These are phyloP conservation scores for Aspergillus sclerotialis DNA, from an alignment of 2,329 filamentous ascomycete genomes.

Conservation along the genomic window DNA sequence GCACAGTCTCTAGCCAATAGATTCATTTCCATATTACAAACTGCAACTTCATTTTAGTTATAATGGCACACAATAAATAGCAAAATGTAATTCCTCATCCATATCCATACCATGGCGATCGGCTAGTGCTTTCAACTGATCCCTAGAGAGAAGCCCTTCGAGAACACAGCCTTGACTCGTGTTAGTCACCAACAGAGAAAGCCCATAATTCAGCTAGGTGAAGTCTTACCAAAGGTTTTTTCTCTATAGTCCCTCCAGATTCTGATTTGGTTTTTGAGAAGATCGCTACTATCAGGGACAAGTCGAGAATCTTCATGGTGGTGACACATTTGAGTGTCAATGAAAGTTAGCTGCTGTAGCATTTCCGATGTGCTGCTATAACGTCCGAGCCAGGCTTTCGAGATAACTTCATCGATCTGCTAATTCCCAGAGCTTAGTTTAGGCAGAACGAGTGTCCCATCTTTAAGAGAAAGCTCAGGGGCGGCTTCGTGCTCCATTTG, in stretches of 20 bases:
- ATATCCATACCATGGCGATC: slow-evolving; percentile 5
- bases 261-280: slow-evolving; percentile 2
- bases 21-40: no score
- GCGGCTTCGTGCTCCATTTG: slow-evolving; percentile 11
- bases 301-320: not conserved
- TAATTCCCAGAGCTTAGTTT: slow-evolving; percentile 5
- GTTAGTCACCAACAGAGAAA: not conserved
- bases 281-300: slow-evolving; percentile 1
- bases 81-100: slow-evolving; percentile 8
- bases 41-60: no score
- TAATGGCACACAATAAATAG: slow-evolving; percentile 1
- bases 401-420: slow-evolving; percentile 9
- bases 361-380: slow-evolving; percentile 12
- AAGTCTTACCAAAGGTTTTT: slow-evolving; percentile 6
- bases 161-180: slow-evolving; percentile 8
- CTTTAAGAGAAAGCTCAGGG: slow-evolving; percentile 11
- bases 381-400: slow-evolving; percentile 12
- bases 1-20: no score
- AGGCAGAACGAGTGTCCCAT: slow-evolving; percentile 7
- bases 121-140: slow-evolving; percentile 8
- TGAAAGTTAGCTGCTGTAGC: slow-evolving; percentile 6
- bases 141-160: slow-evolving; percentile 8
- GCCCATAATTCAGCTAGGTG: slow-evolving; percentile 2
- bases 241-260: slow-evolving; percentile 5
- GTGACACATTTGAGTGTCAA: slow-evolving; percentile 5